Evolutionary conservation across 257 asterid species (phyloP), one percentile per base, ranked within the genome.

Genomic region (Cruciata laevipes): DNA sequence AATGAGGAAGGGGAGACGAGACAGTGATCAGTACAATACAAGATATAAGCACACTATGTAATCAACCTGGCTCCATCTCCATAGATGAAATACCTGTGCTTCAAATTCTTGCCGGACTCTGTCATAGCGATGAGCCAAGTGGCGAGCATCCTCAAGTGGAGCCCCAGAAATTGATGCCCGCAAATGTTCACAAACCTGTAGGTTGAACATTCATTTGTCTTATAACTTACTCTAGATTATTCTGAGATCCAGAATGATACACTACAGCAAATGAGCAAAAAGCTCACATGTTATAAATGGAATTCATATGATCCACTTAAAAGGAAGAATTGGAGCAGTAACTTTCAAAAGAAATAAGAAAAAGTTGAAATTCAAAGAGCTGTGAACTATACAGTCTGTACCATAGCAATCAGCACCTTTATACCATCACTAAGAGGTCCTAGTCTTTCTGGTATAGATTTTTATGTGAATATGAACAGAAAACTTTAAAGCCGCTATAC

Each of bases 71-170:
- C 72, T 10, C 17, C 57, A 71, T 51, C 72, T 10, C 17, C 57
- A 71, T 51, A 63, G 57, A 69, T 68, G 42, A 11, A 67, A 30
- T 74, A 93, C 99, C 99, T 93, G 97, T 40, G 81, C 60, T 80
- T 93, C 96, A 68, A 90, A 84, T 71, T 93, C 99, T 53, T 90
- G 97, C 52, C 94, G 91, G 78, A 83, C 83, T 77, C 84, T 87
- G 73, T 90, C 95, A 65, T 90, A 93, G 35, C 84, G 83, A 71
- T 80, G 97, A 72, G 95, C 84, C 77, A 93, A 80, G 80, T 86
- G 99, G 53, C 97, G 99, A 59, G 97, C 99, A 79, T 93, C 99
- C 78, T 88, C 99, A 62, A 93, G 75, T 60, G 99, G 99, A 77
- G 97, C 95, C 66, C 99, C 90, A 37, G 78, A 79, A 18, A 84